Conservation (phyloP, 1,284 basidiomycete species). For the Schizopora paradoxa region DNA sequence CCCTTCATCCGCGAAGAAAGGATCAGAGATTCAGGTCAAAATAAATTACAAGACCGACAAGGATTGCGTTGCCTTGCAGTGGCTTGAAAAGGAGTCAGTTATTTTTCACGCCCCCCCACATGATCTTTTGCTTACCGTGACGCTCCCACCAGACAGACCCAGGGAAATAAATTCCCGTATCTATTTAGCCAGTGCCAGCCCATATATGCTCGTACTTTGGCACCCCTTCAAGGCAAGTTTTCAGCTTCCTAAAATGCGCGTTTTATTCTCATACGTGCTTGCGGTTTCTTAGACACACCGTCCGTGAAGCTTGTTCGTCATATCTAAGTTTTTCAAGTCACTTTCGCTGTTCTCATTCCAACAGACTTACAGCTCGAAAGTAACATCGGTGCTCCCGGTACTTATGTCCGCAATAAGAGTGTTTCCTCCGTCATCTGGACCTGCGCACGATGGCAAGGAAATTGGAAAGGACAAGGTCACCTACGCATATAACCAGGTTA, state of each 20-base stretch:
- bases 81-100: constrained; percentile 78
- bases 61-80: constrained; percentile 85
- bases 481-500: constrained; percentile 67
- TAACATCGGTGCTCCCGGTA: constrained; percentile 73
- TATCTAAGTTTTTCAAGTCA: constrained; percentile 16
- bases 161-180: constrained; percentile 82
- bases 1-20: constrained; percentile 34
- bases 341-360: constrained; percentile 6
- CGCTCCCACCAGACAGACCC: constrained; percentile 67
- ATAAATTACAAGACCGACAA: constrained; percentile 74
- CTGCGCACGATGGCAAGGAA: constrained; percentile 58
- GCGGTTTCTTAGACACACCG: constrained; percentile 56
- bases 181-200: constrained; percentile 95
- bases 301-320: constrained; percentile 66
- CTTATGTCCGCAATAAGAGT: constrained; percentile 83
- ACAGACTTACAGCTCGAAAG: constrained; percentile 73
- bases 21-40: constrained; percentile 47
- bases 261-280: background rate
- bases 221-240: constrained; percentile 71
- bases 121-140: constrained; percentile 4
- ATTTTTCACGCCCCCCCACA: background rate
- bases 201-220: constrained; percentile 78
- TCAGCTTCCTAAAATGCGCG: background rate
- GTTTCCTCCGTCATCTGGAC: constrained; percentile 64
- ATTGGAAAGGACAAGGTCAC: constrained; percentile 66